Evolutionary conservation across 148 eudicot genomes (phyloP), one percentile per base, ranked within the genome.

Genomic region (Amaranthus palmeri): DNA sequence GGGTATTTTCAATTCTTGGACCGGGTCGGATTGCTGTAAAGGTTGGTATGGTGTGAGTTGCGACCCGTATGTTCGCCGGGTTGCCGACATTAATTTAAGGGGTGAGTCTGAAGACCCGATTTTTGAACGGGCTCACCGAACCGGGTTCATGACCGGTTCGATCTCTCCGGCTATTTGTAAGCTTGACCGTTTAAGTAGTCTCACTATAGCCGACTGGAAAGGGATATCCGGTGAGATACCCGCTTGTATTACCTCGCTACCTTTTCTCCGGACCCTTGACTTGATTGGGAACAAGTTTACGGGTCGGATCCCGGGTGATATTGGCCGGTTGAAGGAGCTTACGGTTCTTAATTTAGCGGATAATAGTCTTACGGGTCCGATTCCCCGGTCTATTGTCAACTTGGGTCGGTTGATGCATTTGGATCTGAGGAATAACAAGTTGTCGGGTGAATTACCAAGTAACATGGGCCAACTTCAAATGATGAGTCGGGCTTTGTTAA

Each of bases 141-240:
- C 92, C 71, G 97, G 98, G 42, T 91, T 78, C 84, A 93, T 93
- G 97, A 85, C 88, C 63, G 97, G 98, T 43, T 71, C 81, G 0
- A 84, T 93, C 36, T 88, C 93, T 4, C 86, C 87, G 2, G 78
- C 80, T 13, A 76, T 93, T n/a, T 93, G 98, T 43, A 78, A 83
- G 46, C 88, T 93, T 8, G 73, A 78, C 47, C 83, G 96, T 45
- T 88, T 93, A 48, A 85, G 92, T 15, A 78, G 86, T 74, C 73
- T 93, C 50, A 85, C 74, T 3, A 74, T 93, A 40, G 96, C 98
- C 8, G 98, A 93, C 48, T 93, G 98, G 98, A 93, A 91, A 72
- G 97, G 90, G 43, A 85, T 93, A 65, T 72, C 97, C 13, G 98
- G 99, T 2, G 61, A 71, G 5, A 87, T 95, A 63, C 97, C 98